Base-by-base conservation (phyloP, 805 yeast genomes). In the Yamadazyma laniorum region DNA sequence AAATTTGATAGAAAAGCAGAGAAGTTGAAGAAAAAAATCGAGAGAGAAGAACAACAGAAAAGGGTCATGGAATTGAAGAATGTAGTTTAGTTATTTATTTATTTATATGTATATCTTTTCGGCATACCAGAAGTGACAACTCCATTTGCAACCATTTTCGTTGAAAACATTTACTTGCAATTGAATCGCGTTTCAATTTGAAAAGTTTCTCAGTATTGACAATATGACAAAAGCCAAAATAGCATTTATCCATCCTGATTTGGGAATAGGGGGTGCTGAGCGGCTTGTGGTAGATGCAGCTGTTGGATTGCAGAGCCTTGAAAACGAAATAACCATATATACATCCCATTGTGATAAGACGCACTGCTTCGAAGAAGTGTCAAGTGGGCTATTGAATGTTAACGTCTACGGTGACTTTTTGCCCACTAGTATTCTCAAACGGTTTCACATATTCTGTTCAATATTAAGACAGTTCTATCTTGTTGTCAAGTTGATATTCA, bases 231-330 rank as follows among this genome's bases (percentile, higher is more conserved):
- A 21, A 9, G 23, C 23, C 72, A 79, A 70, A 43, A 73, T 91
- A 25, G 96, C 96, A 1, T 86, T 93, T 51, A 63, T 93, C 4
- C 99, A 93, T 56, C 99, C 99, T 0, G 99, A 93, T 63, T 65
- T 93, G 37, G 99, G 99, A 0, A 91, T 91, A 40, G 99, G 85
- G 4, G 99, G 99, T 3, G 99, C 99, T 1, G 99, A 93, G 57
- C 72, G 99, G 42, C 72, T 95, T n/a, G 89, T 93, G 2, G 96
- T 93, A 1, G 99, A 93, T 61, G 89, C 95, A 3, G 99, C 98
- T 0, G 67, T 88, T 3, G 95, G 96, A 0, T 64, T 93, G 18
- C 88, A 91, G 53, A 71, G 77, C 2, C 60, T 69, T 21, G 80
- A 81, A 5, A 80, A 85, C 55, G 70, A 67, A 1, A 80, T 93